Conservation (phyloP, 176 grass and related monocot genomes). For the Oropetium thomaeum region DNA sequence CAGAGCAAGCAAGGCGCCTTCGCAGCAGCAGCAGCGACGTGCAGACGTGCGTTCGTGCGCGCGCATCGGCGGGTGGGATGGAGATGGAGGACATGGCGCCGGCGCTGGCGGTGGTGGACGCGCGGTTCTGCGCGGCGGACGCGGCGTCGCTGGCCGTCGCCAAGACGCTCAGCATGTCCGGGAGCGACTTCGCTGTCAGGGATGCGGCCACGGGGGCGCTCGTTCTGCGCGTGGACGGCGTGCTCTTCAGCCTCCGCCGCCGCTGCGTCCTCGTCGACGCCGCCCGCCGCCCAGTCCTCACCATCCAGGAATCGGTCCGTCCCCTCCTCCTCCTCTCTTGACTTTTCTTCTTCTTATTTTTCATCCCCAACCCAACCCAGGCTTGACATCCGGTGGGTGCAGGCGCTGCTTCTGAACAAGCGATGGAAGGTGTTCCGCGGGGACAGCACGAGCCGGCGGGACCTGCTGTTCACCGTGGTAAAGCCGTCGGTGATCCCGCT, state of each 20-base stretch:
- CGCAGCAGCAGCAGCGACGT: not conserved
- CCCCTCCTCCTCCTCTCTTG: not conserved
- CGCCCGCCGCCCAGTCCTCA: constrained; percentile 7
- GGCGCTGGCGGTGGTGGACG: constrained; percentile 33
- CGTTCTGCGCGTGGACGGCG: constrained; percentile 22
- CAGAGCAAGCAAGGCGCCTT: too few relatives aligned
- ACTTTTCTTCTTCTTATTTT: too few relatives aligned
- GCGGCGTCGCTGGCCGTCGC: constrained; percentile 3
- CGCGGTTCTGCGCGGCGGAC: constrained; percentile 12
- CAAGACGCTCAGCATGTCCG: constrained; percentile 19
- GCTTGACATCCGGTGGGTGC: not conserved
- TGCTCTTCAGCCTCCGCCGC: constrained; percentile 2
- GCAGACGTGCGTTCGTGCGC: too few relatives aligned
- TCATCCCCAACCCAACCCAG: not conserved
- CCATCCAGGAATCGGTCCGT: constrained; percentile 29
- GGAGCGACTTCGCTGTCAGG: not conserved
- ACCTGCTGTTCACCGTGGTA: constrained; percentile 54
- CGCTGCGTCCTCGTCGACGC: constrained; percentile 25
- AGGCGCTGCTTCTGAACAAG: constrained; percentile 27
- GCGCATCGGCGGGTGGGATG: not conserved
- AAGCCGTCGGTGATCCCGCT: constrained; percentile 57
- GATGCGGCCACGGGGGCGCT: not conserved
- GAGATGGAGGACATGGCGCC: constrained; percentile 12
- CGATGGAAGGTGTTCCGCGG: constrained; percentile 61
- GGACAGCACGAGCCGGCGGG: constrained; percentile 41